Conservation (phyloP, 2,329 filamentous ascomycete species). For the Colletotrichum graminicola region DNA sequence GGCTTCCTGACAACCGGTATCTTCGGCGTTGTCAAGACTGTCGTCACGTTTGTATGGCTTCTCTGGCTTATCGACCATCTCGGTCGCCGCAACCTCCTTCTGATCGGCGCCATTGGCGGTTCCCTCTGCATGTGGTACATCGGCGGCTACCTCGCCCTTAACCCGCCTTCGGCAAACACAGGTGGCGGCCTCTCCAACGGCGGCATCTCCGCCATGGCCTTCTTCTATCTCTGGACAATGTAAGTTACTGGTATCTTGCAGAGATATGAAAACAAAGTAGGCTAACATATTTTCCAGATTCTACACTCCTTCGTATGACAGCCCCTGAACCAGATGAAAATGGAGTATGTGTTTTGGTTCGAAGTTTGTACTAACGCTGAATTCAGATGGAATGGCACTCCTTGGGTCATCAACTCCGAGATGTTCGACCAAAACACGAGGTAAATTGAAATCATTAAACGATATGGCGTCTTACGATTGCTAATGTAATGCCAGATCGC, state of each 20-base stretch:
- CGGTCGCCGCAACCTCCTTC: slow-evolving; percentile 68
- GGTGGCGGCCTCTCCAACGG: slow-evolving; percentile 53
- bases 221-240: slow-evolving; percentile 79
- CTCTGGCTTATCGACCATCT: slow-evolving; percentile 74
- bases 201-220: slow-evolving; percentile 72
- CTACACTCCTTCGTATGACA: slow-evolving; percentile 69
- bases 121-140: slow-evolving; percentile 72
- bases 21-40: slow-evolving; percentile 82
- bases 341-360: background rate
- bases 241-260: background rate
- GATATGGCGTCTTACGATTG: slow-evolving; percentile 43
- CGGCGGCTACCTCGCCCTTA: slow-evolving; percentile 65
- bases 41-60: slow-evolving; percentile 76
- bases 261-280: background rate
- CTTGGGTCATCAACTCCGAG: slow-evolving; percentile 81
- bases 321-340: background rate
- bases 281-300: slow-evolving; percentile 55
- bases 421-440: slow-evolving; percentile 76
- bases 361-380: background rate
- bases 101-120: slow-evolving; percentile 71
- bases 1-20: slow-evolving; percentile 75
- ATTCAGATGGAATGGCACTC: slow-evolving; percentile 75
- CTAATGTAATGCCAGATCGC: slow-evolving; percentile 60
- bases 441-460: slow-evolving; percentile 3
- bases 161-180: slow-evolving; percentile 48